These are phyloP conservation scores for Hypoxylon sp. DNA, from an alignment of 2,329 filamentous ascomycete species.

Conservation along the genomic window DNA sequence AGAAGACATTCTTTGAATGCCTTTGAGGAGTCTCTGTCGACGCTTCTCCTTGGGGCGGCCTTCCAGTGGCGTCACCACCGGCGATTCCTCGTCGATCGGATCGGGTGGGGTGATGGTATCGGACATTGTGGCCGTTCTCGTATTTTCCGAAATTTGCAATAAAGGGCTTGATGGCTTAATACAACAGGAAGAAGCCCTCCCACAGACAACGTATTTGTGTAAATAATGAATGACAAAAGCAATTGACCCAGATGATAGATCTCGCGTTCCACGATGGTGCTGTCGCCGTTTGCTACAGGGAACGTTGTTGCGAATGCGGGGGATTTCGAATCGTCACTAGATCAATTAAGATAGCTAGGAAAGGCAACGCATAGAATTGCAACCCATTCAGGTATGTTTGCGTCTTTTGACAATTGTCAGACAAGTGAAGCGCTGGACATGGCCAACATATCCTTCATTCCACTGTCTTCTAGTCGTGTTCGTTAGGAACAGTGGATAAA, in stretches of 20 bases:
- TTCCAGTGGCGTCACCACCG: conserved; percentile 45
- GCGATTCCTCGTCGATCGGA: conserved; percentile 44
- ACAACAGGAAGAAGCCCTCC: background rate
- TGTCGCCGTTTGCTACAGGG: conserved; percentile 23
- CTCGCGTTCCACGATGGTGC: conserved; percentile 9
- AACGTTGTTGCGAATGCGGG: conserved; percentile 36
- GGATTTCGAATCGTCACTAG: conserved; percentile 28
- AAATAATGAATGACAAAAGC: conserved; percentile 28
- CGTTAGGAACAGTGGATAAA: conserved; percentile 28
- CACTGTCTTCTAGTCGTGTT: conserved; percentile 12
- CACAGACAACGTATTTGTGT: background rate
- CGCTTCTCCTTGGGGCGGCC: conserved; percentile 73
- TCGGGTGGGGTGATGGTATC: conserved; percentile 40
- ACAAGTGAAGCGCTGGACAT: conserved; percentile 20
- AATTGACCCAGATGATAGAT: conserved; percentile 14
- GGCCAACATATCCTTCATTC: conserved; percentile 26
- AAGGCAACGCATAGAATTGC: conserved; percentile 23
- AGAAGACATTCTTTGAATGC: conserved; percentile 85
- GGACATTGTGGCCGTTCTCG: conserved; percentile 22
- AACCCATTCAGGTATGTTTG: conserved; percentile 25
- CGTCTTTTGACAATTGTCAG: conserved; percentile 21
- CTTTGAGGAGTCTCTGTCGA: conserved; percentile 78
- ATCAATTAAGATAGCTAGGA: conserved; percentile 35
- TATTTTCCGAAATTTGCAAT: conserved; percentile 2
- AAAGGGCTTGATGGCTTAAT: background rate